phyloP scores from a whole-genome alignment of 2,329 filamentous ascomycete genomes.

The Monosporascus sp. region DNA sequence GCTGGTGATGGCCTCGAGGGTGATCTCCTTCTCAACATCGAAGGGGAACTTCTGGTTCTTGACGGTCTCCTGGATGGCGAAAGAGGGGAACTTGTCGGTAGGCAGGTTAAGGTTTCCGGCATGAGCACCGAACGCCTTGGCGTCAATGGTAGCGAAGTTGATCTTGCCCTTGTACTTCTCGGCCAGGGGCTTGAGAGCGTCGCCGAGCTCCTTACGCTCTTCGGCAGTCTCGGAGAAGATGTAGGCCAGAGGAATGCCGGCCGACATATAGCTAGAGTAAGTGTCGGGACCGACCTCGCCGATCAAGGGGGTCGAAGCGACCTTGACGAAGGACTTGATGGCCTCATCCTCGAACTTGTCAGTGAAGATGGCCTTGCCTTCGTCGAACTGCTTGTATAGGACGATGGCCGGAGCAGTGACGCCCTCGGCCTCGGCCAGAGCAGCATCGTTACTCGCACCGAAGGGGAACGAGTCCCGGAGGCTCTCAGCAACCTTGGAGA shows the following conservation, averaged over 20 bases:
- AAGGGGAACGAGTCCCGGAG: slow-evolving; percentile 91
- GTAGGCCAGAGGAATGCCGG: slow-evolving; percentile 89
- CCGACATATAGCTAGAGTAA: slow-evolving; percentile 89
- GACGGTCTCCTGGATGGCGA: slow-evolving; percentile 90
- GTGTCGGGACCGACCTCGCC: slow-evolving; percentile 97
- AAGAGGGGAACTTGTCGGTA: slow-evolving; percentile 89
- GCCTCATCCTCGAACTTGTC: slow-evolving; percentile 77
- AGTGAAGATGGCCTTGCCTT: slow-evolving; percentile 81
- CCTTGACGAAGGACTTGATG: slow-evolving; percentile 79
- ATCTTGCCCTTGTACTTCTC: slow-evolving; percentile 89
- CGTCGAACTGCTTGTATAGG: slow-evolving; percentile 96
- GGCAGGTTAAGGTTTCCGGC: slow-evolving; percentile 96
- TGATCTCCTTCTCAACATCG: slow-evolving; percentile 77
- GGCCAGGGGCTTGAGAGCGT: slow-evolving; percentile 77
- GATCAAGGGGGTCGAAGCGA: slow-evolving; percentile 79
- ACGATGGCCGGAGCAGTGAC: slow-evolving; percentile 82
- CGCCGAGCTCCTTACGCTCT: slow-evolving; percentile 75
- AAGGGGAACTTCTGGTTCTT: slow-evolving; percentile 98
- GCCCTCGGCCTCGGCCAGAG: slow-evolving; percentile 82
- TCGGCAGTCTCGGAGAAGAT: slow-evolving; percentile 92
- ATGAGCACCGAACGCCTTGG: slow-evolving; percentile 89
- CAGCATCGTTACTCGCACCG: slow-evolving; percentile 76
- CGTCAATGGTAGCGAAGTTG: slow-evolving; percentile 98
- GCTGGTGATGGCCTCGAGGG: slow-evolving; percentile 61
- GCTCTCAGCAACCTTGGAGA: slow-evolving; percentile 64